Base-by-base conservation (phyloP, 2,329 filamentous ascomycete genomes). In the Cephalotrichum gorgonifer region DNA sequence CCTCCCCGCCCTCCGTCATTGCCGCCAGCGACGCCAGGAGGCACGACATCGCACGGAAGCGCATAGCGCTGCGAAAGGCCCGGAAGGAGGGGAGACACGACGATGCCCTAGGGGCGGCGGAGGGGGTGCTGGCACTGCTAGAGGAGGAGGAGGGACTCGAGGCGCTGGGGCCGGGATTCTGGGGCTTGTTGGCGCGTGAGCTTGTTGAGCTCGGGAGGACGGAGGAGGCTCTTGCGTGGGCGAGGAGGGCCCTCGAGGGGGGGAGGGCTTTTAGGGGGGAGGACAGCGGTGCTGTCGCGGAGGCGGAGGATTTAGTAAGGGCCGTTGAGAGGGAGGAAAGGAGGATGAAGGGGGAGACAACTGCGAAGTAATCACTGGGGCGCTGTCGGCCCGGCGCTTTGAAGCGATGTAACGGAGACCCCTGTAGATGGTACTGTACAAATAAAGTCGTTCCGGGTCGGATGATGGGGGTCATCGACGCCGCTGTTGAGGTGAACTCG, bases 101-200 rank as follows among this genome's bases (percentile, higher is more conserved):
- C 2, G 46, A 47, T 15, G 50, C 57, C 2, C 38, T 49, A 17
- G 43, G 52, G 20, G 50, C 54, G 6, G 53, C 56, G 2, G 48
- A 47, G 12, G 47, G 46, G 15, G 58, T 60, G 44, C 49, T 58
- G 26, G 42, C 53, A 3, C 44, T 51, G 7, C 31, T 59, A 15
- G 49, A 55, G 42, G 49, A 55, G 23, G 51, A 53, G 43, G 59
- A 62, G 43, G 52, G 51, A 3, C 43, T 62, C n/a, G 35, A 39
- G 41, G 56, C 58, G 22, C 57, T 60, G 25, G 30, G 55, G 4
- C 56, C 58, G 6, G 58, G 58, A 20, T 54, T 60, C 22, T 55
- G 59, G 38, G 52, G 45, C 28, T 54, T 55, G 4, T 23, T 59
- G 2, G 55, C 57, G 2, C 45, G 54, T 8, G 51, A 54, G 8